Evolutionary conservation across 257 asterid species (phyloP), one percentile per base, ranked within the genome.

Genomic region (Solanum boliviense): DNA sequence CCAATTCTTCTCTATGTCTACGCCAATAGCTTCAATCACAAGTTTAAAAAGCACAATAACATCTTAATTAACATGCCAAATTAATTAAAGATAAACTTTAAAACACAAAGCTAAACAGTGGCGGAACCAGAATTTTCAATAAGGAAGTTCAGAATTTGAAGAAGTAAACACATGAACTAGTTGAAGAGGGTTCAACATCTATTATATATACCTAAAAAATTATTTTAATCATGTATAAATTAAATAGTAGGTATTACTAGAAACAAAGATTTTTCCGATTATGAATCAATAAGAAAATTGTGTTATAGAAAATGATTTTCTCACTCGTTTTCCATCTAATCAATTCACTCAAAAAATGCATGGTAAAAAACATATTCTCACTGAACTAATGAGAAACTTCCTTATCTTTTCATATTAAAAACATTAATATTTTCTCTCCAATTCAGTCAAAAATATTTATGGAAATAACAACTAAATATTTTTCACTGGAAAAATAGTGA

Each of bases 21-120:
- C 36, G n/a, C 62, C 60, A 39, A 39, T 39, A 13, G 84, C 84
- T 76, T 76, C 84, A 13, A 4, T 38, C 60, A 0, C 62, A 76
- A 39, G 84, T 76, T 76, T 39, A 76, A 65, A 76, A 76, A 29
- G 62, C 34, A 76, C 11, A 39, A 76, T 76, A 23, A 11, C 84
- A 76, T 1, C 62, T 76, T 12, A 74, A 74, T 32, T 16, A 20
- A 20, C 81, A 23, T 73, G n/a, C 44, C 44, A 72, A 72, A 72
- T 9, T 71, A 32, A 21, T 35, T 73, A 32, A 73, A 73, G 5
- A 62, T 23, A 13, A 35, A 36, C 31, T 21, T 74, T 27, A 36
- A 21, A 36, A 5, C 31, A 73, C 29, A 20, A 9, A 35, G 9
- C 9, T 20, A 73, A 41, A 52, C 0, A 48, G 23, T 5, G 60